Evolutionary conservation across 2,329 filamentous ascomycete species (phyloP), one percentile per base, ranked within the genome.

Genomic region (Talaromyces sp.): DNA sequence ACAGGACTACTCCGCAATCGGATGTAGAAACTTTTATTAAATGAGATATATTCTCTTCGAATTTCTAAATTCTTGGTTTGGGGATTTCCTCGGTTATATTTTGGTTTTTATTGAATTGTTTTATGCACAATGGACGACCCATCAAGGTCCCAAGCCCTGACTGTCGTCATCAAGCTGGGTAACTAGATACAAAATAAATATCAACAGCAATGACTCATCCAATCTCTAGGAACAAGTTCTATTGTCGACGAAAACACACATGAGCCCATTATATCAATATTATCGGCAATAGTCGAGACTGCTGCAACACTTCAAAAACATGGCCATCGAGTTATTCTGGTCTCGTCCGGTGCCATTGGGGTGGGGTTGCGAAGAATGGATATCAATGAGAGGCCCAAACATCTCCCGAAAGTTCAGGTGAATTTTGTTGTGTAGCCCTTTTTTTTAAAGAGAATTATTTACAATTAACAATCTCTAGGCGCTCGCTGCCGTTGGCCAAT

Each of bases 161-260:
- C 73, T 23, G 71, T 77, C 57, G 74, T 77, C 59, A 77, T 77
- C 60, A 77, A 77, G 66, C 61, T 77, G 63, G 75, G 75, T 76
- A 70, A 47, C 10, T 27, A 27, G 14, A 18, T 47, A 23, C 44
- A 23, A 47, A 23, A 23, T 27, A 18, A 18, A 23, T 44, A 18
- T 27, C 10, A 12, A 18, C 7, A 3, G 8, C n/a, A 8, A 6
- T 47, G 44, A 47, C 44, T 47, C 44, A 47, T 63, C 63, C 69
- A 63, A 71, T 62, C 53, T 47, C 64, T 68, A 99, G 95, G 95
- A 70, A 98, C 95, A 54, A 97, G 92, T 76, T 98, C 95, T n/a
- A 98, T 99, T 68, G 93, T 99, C 66, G 92, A 98, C 78, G 95
- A 99, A 75, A 90, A 88, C 73, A 96, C 91, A 27, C 95, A 96